Evolutionary conservation across 139 green algal species (phyloP).

Genomic region (Gonium pectorale): DNA sequence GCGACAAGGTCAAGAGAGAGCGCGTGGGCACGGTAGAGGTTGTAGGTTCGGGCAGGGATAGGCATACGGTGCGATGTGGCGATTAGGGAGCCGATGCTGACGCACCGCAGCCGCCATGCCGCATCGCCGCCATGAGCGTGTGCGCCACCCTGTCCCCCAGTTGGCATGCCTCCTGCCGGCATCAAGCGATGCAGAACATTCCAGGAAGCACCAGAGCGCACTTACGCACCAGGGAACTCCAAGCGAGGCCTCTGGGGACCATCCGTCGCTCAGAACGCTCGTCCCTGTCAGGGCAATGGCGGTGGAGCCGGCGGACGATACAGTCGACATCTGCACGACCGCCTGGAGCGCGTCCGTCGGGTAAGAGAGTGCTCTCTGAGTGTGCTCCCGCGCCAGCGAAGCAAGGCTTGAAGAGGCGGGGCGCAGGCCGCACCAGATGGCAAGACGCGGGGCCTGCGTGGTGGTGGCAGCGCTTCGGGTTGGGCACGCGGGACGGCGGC

Average conservation of each 20-base stretch:
- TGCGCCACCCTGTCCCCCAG: too few relatives aligned
- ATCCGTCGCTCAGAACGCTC: background rate
- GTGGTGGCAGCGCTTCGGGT: too few relatives aligned
- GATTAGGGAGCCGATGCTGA: too few relatives aligned
- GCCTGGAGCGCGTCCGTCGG: background rate
- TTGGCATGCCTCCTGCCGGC: too few relatives aligned
- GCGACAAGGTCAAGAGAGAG: too few relatives aligned
- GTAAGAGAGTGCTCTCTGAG: background rate
- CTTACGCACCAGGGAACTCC: background rate
- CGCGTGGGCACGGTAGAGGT: too few relatives aligned
- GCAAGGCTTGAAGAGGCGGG: background rate
- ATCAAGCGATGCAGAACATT: too few relatives aligned
- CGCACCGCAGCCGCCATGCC: too few relatives aligned
- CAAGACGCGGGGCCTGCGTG: background rate
- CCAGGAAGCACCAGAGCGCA: background rate
- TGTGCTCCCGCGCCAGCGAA: conserved; percentile 1
- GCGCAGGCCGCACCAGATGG: background rate
- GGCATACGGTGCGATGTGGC: too few relatives aligned
- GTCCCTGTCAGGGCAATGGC: background rate
- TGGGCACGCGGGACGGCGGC: too few relatives aligned
- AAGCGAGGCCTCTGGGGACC: background rate
- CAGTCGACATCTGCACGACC: background rate
- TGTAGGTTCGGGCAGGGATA: too few relatives aligned
- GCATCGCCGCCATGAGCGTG: too few relatives aligned
- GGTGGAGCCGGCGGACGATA: background rate